phyloP scores from a whole-genome alignment of 306 rosid genomes.

The Quercus dentata region DNA sequence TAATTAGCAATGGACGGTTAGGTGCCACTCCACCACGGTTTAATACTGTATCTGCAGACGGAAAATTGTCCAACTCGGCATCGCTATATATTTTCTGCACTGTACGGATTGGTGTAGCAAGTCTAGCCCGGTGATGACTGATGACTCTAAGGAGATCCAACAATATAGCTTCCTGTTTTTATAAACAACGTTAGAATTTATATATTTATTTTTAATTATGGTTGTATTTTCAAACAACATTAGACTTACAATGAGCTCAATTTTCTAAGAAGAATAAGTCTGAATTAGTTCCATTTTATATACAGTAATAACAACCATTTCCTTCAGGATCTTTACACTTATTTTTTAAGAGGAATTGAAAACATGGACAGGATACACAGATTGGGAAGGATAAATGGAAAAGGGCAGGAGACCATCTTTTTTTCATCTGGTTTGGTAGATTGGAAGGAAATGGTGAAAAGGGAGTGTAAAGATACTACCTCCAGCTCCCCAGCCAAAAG shows the following conservation, averaged over 20 bases:
- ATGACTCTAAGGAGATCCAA: constrained; percentile 96
- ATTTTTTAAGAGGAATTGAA: background rate
- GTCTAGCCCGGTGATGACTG: constrained; percentile 92
- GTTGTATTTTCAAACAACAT: constrained; percentile 17
- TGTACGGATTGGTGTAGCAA: constrained; percentile 96
- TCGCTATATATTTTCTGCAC: constrained; percentile 69
- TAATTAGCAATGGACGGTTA: constrained; percentile 65
- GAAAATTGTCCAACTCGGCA: constrained; percentile 65
- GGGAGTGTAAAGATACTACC: too few species aligned
- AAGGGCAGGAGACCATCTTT: background rate
- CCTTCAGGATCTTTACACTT: background rate
- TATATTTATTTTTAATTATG: too few species aligned
- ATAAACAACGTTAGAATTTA: constrained; percentile 12
- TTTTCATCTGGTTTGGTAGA: background rate
- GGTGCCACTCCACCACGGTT: constrained; percentile 41
- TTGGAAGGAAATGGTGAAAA: background rate
- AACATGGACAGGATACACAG: background rate
- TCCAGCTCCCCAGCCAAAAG: too few species aligned
- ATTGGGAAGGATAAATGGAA: background rate
- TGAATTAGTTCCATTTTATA: constrained; percentile 1
- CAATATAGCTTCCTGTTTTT: constrained; percentile 71
- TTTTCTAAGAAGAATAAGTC: constrained; percentile 9
- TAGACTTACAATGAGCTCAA: constrained; percentile 30
- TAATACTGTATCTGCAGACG: constrained; percentile 62
- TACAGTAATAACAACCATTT: background rate